Evolutionary conservation across 2,329 filamentous ascomycete genomes (phyloP).

Genomic region (Metarhizium sp.): DNA sequence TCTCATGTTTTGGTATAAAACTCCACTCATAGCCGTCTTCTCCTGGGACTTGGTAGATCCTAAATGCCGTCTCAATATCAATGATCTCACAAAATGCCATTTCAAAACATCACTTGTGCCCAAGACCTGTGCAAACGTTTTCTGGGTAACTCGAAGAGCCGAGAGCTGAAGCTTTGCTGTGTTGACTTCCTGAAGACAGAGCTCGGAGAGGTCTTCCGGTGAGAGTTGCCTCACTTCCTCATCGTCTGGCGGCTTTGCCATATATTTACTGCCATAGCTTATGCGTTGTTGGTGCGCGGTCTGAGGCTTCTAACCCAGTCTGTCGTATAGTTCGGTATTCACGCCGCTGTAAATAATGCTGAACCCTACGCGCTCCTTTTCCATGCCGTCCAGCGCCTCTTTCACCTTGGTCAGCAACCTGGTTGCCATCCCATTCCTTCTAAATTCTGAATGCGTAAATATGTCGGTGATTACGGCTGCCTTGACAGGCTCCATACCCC

Average conservation of each 20-base stretch:
- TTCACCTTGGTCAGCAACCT: slow-evolving; percentile 22
- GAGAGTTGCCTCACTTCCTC: not conserved
- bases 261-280: slow-evolving; percentile 12
- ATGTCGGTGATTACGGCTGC: slow-evolving; percentile 25
- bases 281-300: slow-evolving; percentile 23
- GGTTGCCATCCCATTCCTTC: slow-evolving; percentile 25
- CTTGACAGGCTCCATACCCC: slow-evolving; percentile 14
- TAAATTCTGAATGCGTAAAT: slow-evolving; percentile 24
- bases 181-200: not conserved
- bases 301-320: slow-evolving; percentile 24
- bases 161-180: not conserved
- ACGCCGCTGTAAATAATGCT: slow-evolving; percentile 27
- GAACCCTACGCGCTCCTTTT: slow-evolving; percentile 16
- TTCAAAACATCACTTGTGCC: not conserved
- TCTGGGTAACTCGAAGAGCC: not conserved
- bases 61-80: not conserved
- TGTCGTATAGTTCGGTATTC: slow-evolving; percentile 21
- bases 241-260: not conserved
- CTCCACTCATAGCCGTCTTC: not conserved
- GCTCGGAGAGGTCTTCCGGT: not conserved
- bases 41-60: not conserved
- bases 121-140: not conserved
- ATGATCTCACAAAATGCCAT: not conserved
- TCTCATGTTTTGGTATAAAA: slow-evolving; percentile 11
- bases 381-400: slow-evolving; percentile 20